Evolutionary conservation across 768 basidiomycete species (phyloP), one percentile per base, ranked within the genome.

Genomic region (Mycena epipterygia): DNA sequence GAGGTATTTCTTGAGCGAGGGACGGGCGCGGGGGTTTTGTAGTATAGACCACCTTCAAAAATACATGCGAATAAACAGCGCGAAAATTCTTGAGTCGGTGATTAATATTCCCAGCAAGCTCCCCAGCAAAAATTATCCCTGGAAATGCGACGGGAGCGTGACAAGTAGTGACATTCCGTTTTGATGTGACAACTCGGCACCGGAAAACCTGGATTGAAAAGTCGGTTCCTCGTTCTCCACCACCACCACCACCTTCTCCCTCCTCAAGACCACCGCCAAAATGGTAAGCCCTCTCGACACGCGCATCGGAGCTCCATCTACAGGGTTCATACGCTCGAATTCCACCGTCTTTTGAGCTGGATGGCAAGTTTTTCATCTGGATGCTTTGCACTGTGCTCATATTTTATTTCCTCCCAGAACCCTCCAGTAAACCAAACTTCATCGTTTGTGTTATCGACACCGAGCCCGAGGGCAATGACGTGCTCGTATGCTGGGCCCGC

Each of bases 1-100:
- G 88, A 89, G 2, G 80, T 88, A 0, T 95, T 91, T 81, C 95
- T 95, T 75, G 88, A 91, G 66, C 88, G 90, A 68, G 94, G 94
- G 5, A 95, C 89, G 17, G 88, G 89, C 17, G 85, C 84, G 35
- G 90, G 87, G 1, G 89, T 95, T 41, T 17, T 67, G 23, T 67
- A 68, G 21, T 14, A 37, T 37, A 37, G n/a, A n/a, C n/a, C n/a
- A n/a, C n/a, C n/a, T n/a, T n/a, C n/a, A n/a, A n/a, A n/a, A n/a
- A n/a, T n/a, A n/a, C n/a, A n/a, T n/a, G n/a, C n/a, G n/a, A n/a
- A n/a, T n/a, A n/a, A n/a, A n/a, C n/a, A n/a, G n/a, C n/a, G n/a
- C n/a, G n/a, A n/a, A n/a, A n/a, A n/a, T n/a, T n/a, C n/a, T n/a
- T n/a, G n/a, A n/a, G n/a, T n/a, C n/a, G n/a, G n/a, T n/a, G n/a